These are phyloP conservation scores for Ilex paraguariensis DNA, from an alignment of 305 asterid genomes.

Conservation along the genomic window DNA sequence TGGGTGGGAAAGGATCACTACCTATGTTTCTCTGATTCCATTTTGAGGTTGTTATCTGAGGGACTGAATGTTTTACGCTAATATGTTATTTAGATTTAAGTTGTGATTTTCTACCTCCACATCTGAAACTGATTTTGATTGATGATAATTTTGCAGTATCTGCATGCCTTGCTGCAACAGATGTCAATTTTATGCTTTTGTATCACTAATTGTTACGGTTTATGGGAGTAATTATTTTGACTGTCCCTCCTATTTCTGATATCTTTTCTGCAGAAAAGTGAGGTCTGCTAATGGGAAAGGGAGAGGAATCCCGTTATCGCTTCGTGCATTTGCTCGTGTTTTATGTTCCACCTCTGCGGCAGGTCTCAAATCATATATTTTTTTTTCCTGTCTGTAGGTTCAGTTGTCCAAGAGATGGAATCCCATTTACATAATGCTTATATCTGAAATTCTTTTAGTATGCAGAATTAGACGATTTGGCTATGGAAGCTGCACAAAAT, in stretches of 20 bases:
- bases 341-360: slow-evolving; percentile 43
- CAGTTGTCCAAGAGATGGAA: background rate
- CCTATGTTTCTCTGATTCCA: too few species aligned
- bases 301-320: slow-evolving; percentile 79
- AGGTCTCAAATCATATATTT: slow-evolving; percentile 24
- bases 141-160: too few species aligned
- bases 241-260: background rate
- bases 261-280: slow-evolving; percentile 45
- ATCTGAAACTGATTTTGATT: too few species aligned
- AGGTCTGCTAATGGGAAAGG: slow-evolving; percentile 40
- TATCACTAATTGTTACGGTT: too few species aligned
- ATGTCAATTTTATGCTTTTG: too few species aligned
- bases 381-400: background rate
- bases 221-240: background rate
- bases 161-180: too few species aligned
- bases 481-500: slow-evolving; percentile 42
- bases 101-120: too few species aligned
- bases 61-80: too few species aligned
- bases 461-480: slow-evolving; percentile 55
- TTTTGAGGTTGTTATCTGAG: too few species aligned
- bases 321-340: slow-evolving; percentile 83
- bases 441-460: background rate
- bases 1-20: too few species aligned
- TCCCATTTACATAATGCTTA: background rate
- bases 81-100: too few species aligned